Conservation (phyloP, 2,329 filamentous ascomycete species). For the Aspergillus sp. region DNA sequence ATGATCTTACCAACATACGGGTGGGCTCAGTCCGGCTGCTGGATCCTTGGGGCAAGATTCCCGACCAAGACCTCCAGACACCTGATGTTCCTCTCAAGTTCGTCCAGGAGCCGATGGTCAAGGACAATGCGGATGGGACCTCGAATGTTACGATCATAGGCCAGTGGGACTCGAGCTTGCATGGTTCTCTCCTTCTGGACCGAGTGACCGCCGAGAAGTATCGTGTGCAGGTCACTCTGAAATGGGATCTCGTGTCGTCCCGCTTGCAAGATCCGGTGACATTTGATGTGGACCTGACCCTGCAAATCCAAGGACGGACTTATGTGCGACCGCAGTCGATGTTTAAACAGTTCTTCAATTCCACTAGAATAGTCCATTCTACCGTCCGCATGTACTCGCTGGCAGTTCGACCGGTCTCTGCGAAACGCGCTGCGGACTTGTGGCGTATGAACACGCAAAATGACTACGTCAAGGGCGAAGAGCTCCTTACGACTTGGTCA, state of each 20-base stretch:
- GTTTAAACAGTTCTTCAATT: slow-evolving; percentile 83
- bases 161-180: slow-evolving; percentile 95
- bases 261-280: slow-evolving; percentile 85
- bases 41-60: slow-evolving; percentile 79
- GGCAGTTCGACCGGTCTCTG: slow-evolving; percentile 79
- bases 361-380: slow-evolving; percentile 80
- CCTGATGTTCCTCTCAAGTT: slow-evolving; percentile 75
- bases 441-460: slow-evolving; percentile 96
- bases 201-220: slow-evolving; percentile 90
- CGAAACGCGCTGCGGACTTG: slow-evolving; percentile 86
- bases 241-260: slow-evolving; percentile 80
- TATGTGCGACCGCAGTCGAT: slow-evolving; percentile 85
- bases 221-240: slow-evolving; percentile 80
- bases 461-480: slow-evolving; percentile 95
- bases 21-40: slow-evolving; percentile 80
- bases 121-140: slow-evolving; percentile 85
- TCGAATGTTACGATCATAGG: slow-evolving; percentile 81
- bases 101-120: slow-evolving; percentile 72
- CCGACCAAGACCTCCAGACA: slow-evolving; percentile 70
- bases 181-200: slow-evolving; percentile 90
- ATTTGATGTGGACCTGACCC: slow-evolving; percentile 75
- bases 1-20: slow-evolving; percentile 72
- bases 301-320: slow-evolving; percentile 79
- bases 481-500: slow-evolving; percentile 78
- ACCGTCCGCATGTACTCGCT: slow-evolving; percentile 84